Conservation (phyloP, 805 yeast species). For the Schwanniomyces sp. region DNA sequence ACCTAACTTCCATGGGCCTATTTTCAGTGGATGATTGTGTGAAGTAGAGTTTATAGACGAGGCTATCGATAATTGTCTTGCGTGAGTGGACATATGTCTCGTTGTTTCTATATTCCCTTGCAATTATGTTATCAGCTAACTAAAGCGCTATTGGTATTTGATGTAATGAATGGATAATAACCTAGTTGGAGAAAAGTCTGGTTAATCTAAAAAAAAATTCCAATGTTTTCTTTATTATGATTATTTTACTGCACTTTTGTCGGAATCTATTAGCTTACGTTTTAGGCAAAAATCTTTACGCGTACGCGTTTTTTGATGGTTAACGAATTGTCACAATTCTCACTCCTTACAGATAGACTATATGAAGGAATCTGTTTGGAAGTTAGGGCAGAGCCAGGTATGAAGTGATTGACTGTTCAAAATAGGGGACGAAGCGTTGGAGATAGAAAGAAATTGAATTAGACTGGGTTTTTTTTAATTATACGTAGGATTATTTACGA, state of each 20-base stretch:
- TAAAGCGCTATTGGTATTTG: neutral
- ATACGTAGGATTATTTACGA: too few species aligned
- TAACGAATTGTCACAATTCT: neutral
- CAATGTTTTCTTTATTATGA: neutral
- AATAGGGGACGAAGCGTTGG: too few species aligned
- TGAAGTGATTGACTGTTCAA: neutral
- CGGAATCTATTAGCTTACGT: neutral
- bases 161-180: neutral
- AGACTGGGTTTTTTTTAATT: neutral
- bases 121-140: neutral
- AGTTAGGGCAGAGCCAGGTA: neutral
- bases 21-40: constrained; percentile 48
- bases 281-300: constrained; percentile 1
- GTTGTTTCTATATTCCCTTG: neutral
- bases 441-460: neutral
- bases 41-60: constrained; percentile 52
- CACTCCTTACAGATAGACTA: neutral
- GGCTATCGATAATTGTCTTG: constrained; percentile 62
- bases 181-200: neutral
- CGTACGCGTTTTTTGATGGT: constrained; percentile 1
- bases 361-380: too few species aligned
- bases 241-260: neutral
- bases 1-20: constrained; percentile 85
- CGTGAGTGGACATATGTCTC: constrained; percentile 34
- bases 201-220: neutral